A percentile compares a stretch with the other conserved stretches of the same genome.
Evolutionary conservation across 768 basidiomycete species (phyloP).

Genomic region (Terana coerulea): DNA sequence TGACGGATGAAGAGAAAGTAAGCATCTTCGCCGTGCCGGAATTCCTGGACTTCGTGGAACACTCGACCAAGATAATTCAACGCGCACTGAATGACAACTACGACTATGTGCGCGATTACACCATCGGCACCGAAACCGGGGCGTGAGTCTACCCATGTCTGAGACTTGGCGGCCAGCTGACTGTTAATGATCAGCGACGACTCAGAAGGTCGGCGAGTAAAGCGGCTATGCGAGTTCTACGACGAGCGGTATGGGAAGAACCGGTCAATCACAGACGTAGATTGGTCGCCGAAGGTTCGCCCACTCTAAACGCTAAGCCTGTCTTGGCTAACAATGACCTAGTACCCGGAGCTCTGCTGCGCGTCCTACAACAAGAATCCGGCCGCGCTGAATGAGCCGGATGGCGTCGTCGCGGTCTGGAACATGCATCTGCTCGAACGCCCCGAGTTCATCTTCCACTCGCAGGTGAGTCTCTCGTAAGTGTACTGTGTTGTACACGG

Average conservation of each 20-base stretch:
- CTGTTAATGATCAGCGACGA: constrained; percentile 59
- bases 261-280: constrained; percentile 91
- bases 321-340: background rate
- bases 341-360: constrained; percentile 95
- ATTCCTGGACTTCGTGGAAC: constrained; percentile 91
- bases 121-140: constrained; percentile 80
- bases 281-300: constrained; percentile 93
- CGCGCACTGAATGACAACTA: constrained; percentile 93
- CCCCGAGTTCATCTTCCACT: constrained; percentile 97
- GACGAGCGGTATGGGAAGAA: constrained; percentile 92
- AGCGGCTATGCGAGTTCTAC: constrained; percentile 90
- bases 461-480: constrained; percentile 82
- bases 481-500: constrained; percentile 1
- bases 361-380: constrained; percentile 99
- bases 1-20: constrained; percentile 82
- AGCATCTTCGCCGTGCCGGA: constrained; percentile 85
- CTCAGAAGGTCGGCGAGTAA: constrained; percentile 84
- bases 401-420: constrained; percentile 97
- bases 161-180: constrained; percentile 1
- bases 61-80: constrained; percentile 92
- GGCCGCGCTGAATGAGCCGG: constrained; percentile 89
- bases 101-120: constrained; percentile 96
- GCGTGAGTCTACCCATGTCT: constrained; percentile 47
- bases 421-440: constrained; percentile 92
- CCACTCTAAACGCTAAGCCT: background rate